Conservation (phyloP, 148 eudicot species). For the Silene uniflora region DNA sequence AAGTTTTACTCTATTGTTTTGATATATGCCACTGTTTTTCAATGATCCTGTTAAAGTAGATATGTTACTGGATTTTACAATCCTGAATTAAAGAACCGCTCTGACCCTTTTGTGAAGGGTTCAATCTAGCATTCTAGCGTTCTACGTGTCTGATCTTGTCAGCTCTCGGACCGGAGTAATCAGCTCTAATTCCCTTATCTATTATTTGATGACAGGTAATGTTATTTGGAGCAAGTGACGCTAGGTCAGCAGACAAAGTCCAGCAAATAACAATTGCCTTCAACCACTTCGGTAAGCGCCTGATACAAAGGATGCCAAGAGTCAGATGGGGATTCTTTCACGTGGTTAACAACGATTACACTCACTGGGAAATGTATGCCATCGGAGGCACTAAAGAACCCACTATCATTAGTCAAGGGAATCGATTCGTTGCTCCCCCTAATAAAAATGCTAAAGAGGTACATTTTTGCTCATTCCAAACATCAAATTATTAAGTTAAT, state of each 20-base stretch:
- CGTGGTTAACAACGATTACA: slow-evolving; percentile 45
- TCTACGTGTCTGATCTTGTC: no score
- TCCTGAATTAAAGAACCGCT: no score
- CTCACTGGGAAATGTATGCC: slow-evolving; percentile 48
- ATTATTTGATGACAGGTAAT: slow-evolving; percentile 26
- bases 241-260: slow-evolving; percentile 17
- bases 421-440: slow-evolving; percentile 41
- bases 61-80: no score
- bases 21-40: no score
- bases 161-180: neutral
- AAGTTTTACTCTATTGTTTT: slow-evolving; percentile 1
- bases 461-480: neutral
- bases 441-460: slow-evolving; percentile 40
- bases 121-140: no score
- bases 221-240: slow-evolving; percentile 42
- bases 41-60: no score
- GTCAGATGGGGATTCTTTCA: slow-evolving; percentile 38
- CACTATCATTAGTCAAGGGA: slow-evolving; percentile 42
- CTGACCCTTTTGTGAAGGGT: neutral
- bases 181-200: neutral
- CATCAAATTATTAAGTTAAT: no score
- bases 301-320: slow-evolving; percentile 45
- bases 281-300: slow-evolving; percentile 43
- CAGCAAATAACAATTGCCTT: slow-evolving; percentile 42
- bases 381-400: slow-evolving; percentile 44